Conservation (phyloP, 768 basidiomycete genomes). For the Boletus rex-veris region DNA sequence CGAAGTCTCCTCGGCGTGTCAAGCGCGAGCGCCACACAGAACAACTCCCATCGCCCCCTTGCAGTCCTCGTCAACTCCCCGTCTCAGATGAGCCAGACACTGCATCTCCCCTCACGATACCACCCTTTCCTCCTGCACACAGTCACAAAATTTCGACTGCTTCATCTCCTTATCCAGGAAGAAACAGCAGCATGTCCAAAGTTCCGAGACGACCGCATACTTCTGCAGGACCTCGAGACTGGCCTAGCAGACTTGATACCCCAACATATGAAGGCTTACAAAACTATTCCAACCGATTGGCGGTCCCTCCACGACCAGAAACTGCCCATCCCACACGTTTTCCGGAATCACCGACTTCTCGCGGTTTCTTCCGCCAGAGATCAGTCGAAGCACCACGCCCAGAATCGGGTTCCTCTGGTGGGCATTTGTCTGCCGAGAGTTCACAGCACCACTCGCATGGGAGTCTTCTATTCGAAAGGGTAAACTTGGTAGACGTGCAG, state of each 20-base stretch:
- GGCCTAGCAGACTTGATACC: conserved; percentile 32
- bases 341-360: conserved; percentile 11
- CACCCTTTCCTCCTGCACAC: conserved; percentile 15
- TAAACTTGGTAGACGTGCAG: conserved; percentile 39
- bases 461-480: conserved; percentile 26
- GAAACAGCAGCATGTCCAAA: conserved; percentile 29
- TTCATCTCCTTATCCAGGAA: conserved; percentile 30
- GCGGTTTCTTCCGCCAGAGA: conserved; percentile 21
- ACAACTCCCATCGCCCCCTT: conserved; percentile 41
- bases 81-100: conserved; percentile 8
- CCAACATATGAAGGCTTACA: conserved; percentile 11
- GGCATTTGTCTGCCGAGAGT: conserved; percentile 29
- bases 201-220: conserved; percentile 61
- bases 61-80: conserved; percentile 23
- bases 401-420: conserved; percentile 46
- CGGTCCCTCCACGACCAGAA: conserved; percentile 24
- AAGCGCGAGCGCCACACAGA: conserved; percentile 31
- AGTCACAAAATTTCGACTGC: conserved; percentile 28
- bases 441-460: conserved; percentile 13
- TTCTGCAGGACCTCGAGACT: conserved; percentile 68
- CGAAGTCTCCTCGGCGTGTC: conserved; percentile 52
- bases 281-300: conserved; percentile 13
- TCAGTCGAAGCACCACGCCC: conserved; percentile 27
- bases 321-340: conserved; percentile 22
- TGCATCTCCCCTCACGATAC: conserved; percentile 2